Evolutionary conservation across 352 stramenopile genomes (phyloP), one percentile per base, ranked within the genome.

Genomic region (Blastocystis sp.): DNA sequence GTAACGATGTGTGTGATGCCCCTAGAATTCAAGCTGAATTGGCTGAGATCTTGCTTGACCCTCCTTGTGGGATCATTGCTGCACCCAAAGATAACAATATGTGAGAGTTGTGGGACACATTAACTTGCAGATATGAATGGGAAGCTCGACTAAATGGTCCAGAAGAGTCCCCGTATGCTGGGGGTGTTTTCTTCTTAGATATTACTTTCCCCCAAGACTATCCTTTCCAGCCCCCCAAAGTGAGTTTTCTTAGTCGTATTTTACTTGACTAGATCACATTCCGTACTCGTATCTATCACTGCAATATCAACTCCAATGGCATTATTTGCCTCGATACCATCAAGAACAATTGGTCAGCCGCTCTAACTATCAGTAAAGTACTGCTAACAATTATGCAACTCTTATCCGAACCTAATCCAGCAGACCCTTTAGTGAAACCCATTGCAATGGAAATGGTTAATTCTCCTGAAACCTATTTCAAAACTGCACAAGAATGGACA

Each of bases 321-420:
- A 95, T 97, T 89, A 97, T 98, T 90, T 98, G 95, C 91, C 92
- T 98, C 92, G 95, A 98, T 91, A 98, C 98, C 90, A 93, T 99
- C 73, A 98, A 98, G 91, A 96, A 98, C 91, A 95, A 98, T 91
- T 98, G 95, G 96, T 97, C 93, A 93, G 95, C 96, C 1, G 96
- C 95, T 81, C 91, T 96, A 69, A 96, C 93, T 54, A 95, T 97
- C 90, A 95, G 93, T 27, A 96, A 96, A 92, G 94, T 96, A 88
- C 91, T 97, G 89, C 91, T 97, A 37, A 96, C 93, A 64, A 96
- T 97, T 90, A 95, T 93, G 91, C 95, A 94, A 91, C 91, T 97
- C 91, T 92, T 97, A 76, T 95, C 93, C 90, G 94, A 96, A 89
- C 93, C 94, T 80, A 96, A 97, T 91, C 94, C 89, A 17, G 77